A percentile compares a stretch with the other conserved stretches of the same genome.
phyloP scores from a whole-genome alignment of 2,329 filamentous ascomycete genomes.

The Cladophialophora exuberans region DNA sequence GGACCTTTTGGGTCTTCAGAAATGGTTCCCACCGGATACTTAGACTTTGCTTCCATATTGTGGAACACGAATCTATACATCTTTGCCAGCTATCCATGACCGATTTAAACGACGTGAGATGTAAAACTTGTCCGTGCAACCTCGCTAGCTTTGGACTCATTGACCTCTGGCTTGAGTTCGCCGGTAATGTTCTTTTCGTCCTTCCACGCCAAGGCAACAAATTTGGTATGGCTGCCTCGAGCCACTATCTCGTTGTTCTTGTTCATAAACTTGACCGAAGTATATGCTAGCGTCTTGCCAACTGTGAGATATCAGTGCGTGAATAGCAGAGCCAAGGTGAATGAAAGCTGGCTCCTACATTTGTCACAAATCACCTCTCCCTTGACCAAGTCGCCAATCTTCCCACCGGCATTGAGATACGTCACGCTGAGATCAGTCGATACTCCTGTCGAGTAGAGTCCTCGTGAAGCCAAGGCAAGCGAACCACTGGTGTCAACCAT shows the following conservation, averaged over 20 bases:
- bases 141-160: constrained; percentile 27
- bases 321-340: background rate
- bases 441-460: constrained; percentile 68
- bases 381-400: constrained; percentile 62
- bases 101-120: too few relatives aligned
- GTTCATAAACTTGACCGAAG: constrained; percentile 64
- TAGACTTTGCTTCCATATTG: too few relatives aligned
- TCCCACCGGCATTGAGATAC: constrained; percentile 66
- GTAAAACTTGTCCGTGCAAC: constrained; percentile 21
- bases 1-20: too few relatives aligned
- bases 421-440: constrained; percentile 70
- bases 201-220: constrained; percentile 63
- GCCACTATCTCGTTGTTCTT: constrained; percentile 63
- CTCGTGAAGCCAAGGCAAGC: constrained; percentile 66
- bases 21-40: too few relatives aligned
- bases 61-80: too few relatives aligned
- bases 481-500: constrained; percentile 69
- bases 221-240: constrained; percentile 70
- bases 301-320: constrained; percentile 44
- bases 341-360: constrained; percentile 47
- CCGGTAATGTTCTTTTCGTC: constrained; percentile 65
- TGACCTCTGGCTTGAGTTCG: constrained; percentile 51
- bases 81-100: too few relatives aligned
- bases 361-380: constrained; percentile 69
- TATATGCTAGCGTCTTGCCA: constrained; percentile 68